A percentile compares a stretch with the other conserved stretches of the same genome.
Evolutionary conservation across 1,284 basidiomycete genomes (phyloP).

Genomic region (Ceraceosorus guamensis): DNA sequence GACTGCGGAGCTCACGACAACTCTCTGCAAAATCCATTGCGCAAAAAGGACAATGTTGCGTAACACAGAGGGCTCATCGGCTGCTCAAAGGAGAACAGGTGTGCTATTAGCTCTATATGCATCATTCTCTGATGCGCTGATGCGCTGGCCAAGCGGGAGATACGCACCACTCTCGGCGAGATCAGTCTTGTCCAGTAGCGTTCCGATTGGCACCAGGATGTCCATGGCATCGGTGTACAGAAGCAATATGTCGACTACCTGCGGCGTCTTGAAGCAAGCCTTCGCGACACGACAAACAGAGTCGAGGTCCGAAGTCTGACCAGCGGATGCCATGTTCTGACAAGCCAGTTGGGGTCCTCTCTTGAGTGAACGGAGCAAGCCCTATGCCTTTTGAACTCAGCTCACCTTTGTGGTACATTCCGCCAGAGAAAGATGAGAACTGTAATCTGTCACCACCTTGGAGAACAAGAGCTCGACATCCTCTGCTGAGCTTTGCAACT

Average conservation of each 20-base stretch:
- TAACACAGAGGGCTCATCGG: conserved; percentile 26
- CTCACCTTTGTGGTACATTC: not conserved
- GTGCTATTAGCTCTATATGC: too few species aligned
- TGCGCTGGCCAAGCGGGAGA: too few species aligned
- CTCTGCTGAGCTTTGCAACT: not conserved
- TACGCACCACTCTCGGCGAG: not conserved
- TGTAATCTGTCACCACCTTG: not conserved
- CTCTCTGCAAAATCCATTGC: conserved; percentile 21
- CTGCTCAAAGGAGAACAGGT: too few species aligned
- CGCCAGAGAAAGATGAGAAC: not conserved
- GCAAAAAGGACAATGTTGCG: conserved; percentile 22
- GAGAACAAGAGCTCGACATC: not conserved
- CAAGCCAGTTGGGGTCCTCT: too few species aligned
- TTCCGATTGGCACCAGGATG: not conserved
- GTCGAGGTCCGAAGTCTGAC: not conserved
- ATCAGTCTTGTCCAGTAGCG: not conserved
- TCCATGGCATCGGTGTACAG: not conserved
- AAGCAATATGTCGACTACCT: not conserved
- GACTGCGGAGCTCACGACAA: conserved; percentile 4
- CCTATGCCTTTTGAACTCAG: not conserved
- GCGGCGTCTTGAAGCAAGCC: not conserved
- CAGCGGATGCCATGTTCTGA: not conserved
- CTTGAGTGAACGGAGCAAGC: not conserved
- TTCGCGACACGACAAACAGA: not conserved
- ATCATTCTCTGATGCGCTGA: too few species aligned